A percentile compares a stretch with the other conserved stretches of the same genome.
phyloP scores from a whole-genome alignment of 1,284 basidiomycete species.

The Pseudozyma sp. region DNA sequence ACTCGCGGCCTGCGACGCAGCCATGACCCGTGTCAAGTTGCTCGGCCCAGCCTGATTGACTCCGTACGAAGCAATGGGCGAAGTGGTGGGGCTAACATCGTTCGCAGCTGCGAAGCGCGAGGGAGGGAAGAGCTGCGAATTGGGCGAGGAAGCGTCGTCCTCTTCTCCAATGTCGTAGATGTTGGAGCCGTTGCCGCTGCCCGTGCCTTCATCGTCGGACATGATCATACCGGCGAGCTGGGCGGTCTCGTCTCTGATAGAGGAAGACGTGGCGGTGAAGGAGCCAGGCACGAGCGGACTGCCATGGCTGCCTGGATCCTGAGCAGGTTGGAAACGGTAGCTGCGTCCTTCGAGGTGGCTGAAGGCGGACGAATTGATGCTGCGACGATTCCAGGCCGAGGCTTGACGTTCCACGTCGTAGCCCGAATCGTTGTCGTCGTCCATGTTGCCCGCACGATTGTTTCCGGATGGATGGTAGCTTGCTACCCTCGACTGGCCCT shows the following conservation, averaged over 20 bases:
- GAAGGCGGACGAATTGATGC: conserved; percentile 51
- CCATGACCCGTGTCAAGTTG: conserved; percentile 49
- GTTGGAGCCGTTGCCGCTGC: conserved; percentile 32
- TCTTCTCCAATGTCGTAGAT: conserved; percentile 51
- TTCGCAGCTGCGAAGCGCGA: conserved; percentile 1
- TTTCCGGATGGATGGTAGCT: conserved; percentile 33
- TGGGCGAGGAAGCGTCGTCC: conserved; percentile 18
- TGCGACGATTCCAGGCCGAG: conserved; percentile 24
- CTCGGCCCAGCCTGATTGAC: conserved; percentile 42
- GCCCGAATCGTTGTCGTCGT: conserved; percentile 33
- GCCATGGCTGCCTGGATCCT: conserved; percentile 27
- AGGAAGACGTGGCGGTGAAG: conserved; percentile 62
- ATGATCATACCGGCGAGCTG: conserved; percentile 64
- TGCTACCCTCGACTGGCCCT: conserved; percentile 22
- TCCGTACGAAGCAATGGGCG: conserved; percentile 34
- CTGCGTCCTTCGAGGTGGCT: conserved; percentile 64
- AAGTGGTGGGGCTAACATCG: conserved; percentile 35
- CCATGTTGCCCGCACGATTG: conserved; percentile 11
- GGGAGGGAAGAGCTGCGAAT: conserved; percentile 36
- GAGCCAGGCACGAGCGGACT: conserved; percentile 46
- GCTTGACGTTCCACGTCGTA: conserved; percentile 47
- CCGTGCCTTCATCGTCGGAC: conserved; percentile 48
- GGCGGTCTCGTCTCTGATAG: conserved; percentile 64
- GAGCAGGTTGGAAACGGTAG: conserved; percentile 48
- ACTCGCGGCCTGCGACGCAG: conserved; percentile 21